Evolutionary conservation across 768 basidiomycete species (phyloP).

Genomic region (Boletus sp.): DNA sequence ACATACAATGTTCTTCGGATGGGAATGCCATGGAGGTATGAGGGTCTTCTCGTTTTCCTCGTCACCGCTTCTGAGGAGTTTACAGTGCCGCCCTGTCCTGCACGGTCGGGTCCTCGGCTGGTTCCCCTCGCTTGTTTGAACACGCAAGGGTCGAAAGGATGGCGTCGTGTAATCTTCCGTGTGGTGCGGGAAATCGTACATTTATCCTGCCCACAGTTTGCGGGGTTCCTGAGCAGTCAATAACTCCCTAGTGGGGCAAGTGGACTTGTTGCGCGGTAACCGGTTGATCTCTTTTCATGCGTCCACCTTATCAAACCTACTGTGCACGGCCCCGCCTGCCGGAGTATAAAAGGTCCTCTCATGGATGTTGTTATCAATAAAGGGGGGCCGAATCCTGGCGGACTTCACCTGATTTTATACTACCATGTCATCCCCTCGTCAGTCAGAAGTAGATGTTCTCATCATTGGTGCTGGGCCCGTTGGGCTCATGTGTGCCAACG

Average conservation of each 20-base stretch:
- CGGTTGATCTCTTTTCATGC: neutral
- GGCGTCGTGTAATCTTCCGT: neutral
- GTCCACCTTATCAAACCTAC: neutral
- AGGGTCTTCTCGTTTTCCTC: neutral
- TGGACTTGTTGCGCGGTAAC: neutral
- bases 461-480: slow-evolving; percentile 42
- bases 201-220: neutral
- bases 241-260: neutral
- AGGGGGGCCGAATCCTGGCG: neutral
- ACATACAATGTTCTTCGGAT: neutral
- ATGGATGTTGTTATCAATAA: neutral
- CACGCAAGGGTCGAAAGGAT: neutral
- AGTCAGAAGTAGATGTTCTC: slow-evolving; percentile 38
- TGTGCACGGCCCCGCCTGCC: neutral
- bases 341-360: slow-evolving; percentile 1
- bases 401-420: neutral
- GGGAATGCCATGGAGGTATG: no score
- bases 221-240: neutral
- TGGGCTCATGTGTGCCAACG: slow-evolving; percentile 43
- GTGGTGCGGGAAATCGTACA: slow-evolving; percentile 2
- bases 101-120: no score
- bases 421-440: slow-evolving; percentile 12
- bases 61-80: no score
- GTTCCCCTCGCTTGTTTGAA: neutral
- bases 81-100: no score